Conservation (phyloP, 441 rosid genomes). For the Syzygium syzygioides region DNA sequence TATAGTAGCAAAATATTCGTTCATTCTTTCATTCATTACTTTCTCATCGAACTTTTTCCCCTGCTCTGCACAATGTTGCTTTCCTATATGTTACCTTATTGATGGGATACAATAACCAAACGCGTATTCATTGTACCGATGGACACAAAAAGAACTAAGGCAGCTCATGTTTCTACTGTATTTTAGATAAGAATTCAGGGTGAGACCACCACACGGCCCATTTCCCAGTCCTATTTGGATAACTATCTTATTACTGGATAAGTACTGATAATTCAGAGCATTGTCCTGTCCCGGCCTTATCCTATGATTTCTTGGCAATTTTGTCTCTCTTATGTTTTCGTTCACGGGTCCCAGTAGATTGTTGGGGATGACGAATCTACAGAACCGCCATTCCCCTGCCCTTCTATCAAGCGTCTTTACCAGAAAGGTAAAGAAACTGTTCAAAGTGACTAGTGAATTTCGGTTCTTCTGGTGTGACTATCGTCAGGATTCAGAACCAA, state of each 20-base stretch:
- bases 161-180: not conserved
- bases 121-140: not conserved
- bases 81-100: not conserved
- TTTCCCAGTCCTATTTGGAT: not conserved
- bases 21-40: not conserved
- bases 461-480: not conserved
- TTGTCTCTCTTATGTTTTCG: not conserved
- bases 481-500: not conserved
- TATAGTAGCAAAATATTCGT: not conserved
- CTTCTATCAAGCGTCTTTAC: not conserved
- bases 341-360: not conserved
- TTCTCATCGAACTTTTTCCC: not conserved
- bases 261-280: not conserved
- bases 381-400: not conserved
- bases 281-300: not conserved
- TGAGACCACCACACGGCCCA: not conserved
- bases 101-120: not conserved
- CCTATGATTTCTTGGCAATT: not conserved
- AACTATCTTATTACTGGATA: not conserved
- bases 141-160: not conserved
- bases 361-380: not conserved
- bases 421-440: not conserved
- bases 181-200: not conserved
- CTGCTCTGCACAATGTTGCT: not conserved
- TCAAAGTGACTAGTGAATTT: not conserved